Base-by-base conservation (phyloP, 2,329 filamentous ascomycete genomes). In the Ophiosphaerella herpotricha region DNA sequence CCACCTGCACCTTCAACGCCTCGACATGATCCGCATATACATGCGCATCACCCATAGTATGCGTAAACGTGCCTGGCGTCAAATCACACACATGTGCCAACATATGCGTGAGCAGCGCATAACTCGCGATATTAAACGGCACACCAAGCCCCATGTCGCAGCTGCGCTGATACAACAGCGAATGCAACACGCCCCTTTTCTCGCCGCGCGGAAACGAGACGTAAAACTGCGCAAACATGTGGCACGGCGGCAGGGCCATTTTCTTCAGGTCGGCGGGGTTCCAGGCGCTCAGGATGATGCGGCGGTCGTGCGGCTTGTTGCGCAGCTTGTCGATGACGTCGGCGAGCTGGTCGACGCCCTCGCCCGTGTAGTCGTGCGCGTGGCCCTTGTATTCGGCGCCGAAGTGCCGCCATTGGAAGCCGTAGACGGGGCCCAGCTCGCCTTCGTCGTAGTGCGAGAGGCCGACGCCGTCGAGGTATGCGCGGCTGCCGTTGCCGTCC, bases 361-460 rank as follows among this genome's bases (percentile, higher is more conserved):
- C 81, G 0, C 90, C 91, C 0, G 85, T 81, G 75, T 99, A 99
- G 71, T 97, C 91, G 0, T 88, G 82, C 58, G 85, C 79, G 37
- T 66, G 61, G 1, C 67, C 69, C 14, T 86, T 78, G 72, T 99
- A 99, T 54, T 91, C 85, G 4, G 94, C 94, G 43, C 94, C 94
- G 67, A 99, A 99, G 75, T 97, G 93, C 3, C 94, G 89, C 94
- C 94, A 99, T 76, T 99, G 94, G 77, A 99, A 99, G 1, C 94
- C 94, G 71, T 99, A 99, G 0, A 97, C 92, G 26, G 94, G 94
- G 0, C 94, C 94, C 0, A 99, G 80, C 68, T 99, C 94, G 58
- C 94, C 94, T 16, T 87, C 89, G 44, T 85, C 90, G 52, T 93
- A 90, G 70, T 96, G 86, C 0, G 81, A 79, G 6, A 97, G 82